Evolutionary conservation across 805 yeast genomes (phyloP).

Genomic region (Yamadazyma scolyti): DNA sequence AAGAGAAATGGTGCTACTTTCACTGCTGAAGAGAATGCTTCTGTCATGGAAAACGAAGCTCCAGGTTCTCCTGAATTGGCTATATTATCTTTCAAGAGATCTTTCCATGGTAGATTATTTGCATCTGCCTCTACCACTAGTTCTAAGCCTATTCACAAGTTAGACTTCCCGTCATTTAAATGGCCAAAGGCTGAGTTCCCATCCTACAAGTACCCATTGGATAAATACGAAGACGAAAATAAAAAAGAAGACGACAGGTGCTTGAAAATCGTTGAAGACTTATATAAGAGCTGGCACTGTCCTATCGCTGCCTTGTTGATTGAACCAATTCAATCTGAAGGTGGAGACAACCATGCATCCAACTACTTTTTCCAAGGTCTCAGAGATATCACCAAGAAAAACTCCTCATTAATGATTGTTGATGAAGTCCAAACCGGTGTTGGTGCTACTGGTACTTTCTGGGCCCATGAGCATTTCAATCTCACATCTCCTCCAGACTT

Average conservation of each 20-base stretch:
- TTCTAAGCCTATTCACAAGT: constrained; percentile 92
- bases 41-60: constrained; percentile 75
- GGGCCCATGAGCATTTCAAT: constrained; percentile 88
- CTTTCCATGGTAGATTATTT: constrained; percentile 93
- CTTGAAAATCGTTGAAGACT: constrained; percentile 67
- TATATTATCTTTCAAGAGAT: constrained; percentile 78
- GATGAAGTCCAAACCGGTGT: constrained; percentile 92
- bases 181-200: constrained; percentile 99
- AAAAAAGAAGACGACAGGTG: constrained; percentile 77
- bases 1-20: constrained; percentile 66
- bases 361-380: constrained; percentile 75
- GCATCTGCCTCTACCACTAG: constrained; percentile 90
- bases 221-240: constrained; percentile 59
- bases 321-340: constrained; percentile 91
- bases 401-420: constrained; percentile 68
- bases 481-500: constrained; percentile 74
- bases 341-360: constrained; percentile 88
- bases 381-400: constrained; percentile 68
- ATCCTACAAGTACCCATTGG: constrained; percentile 77
- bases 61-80: constrained; percentile 91
- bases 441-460: constrained; percentile 80
- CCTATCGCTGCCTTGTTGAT: constrained; percentile 88
- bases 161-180: constrained; percentile 87
- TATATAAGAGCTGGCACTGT: constrained; percentile 60
- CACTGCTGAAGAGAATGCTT: constrained; percentile 61